A percentile compares a stretch with the other conserved stretches of the same genome.
These are phyloP conservation scores for Emydomyces testavorans DNA, from an alignment of 2,329 filamentous ascomycete genomes.

Conservation along the genomic window DNA sequence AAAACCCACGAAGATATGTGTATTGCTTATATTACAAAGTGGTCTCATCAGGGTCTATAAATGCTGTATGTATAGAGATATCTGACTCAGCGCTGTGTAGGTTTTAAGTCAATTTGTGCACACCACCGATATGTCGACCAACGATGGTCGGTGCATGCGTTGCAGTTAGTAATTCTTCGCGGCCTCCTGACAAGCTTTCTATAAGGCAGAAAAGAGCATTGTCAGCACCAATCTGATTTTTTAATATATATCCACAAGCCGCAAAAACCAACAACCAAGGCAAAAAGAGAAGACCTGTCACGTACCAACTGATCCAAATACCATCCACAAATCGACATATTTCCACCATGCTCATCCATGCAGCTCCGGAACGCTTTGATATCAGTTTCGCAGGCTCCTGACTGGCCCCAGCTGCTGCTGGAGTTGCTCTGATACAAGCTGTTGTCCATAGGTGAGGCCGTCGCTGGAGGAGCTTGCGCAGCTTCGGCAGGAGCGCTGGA, in stretches of 20 bases:
- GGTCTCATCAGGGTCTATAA: neutral
- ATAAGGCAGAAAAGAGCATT: slow-evolving; percentile 11
- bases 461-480: slow-evolving; percentile 39
- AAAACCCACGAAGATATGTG: neutral
- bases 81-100: neutral
- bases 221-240: slow-evolving; percentile 6
- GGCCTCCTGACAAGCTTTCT: slow-evolving; percentile 73
- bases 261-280: neutral
- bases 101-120: neutral
- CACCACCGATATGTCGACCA: neutral
- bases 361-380: slow-evolving; percentile 83
- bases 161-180: slow-evolving; percentile 54
- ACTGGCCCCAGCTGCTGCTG: slow-evolving; percentile 33
- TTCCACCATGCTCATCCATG: slow-evolving; percentile 89
- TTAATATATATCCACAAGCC: neutral
- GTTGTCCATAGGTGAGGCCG: slow-evolving; percentile 41
- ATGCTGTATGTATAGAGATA: neutral
- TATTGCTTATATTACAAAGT: slow-evolving; percentile 6
- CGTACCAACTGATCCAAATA: slow-evolving; percentile 81
- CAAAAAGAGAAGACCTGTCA: slow-evolving; percentile 2
- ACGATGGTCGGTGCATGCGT: neutral
- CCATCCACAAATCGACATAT: slow-evolving; percentile 94
- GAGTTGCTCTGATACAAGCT: slow-evolving; percentile 38
- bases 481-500: slow-evolving; percentile 45
- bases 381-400: slow-evolving; percentile 63